These are phyloP conservation scores for Sarcomyxa edulis DNA, from an alignment of 768 basidiomycete genomes.

Conservation along the genomic window DNA sequence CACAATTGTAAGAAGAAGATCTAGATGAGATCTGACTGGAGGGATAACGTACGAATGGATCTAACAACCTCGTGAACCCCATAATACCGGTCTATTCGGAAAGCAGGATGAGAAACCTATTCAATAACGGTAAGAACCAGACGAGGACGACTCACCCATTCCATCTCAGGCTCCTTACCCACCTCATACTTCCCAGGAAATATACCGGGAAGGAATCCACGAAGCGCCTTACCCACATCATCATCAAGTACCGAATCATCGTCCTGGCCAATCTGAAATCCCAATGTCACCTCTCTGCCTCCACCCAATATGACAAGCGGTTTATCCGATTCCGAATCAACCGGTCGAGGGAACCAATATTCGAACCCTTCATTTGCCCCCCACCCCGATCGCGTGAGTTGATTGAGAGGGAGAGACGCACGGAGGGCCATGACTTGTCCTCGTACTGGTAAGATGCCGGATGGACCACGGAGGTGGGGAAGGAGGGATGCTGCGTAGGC, in stretches of 20 bases:
- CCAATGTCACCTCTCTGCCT: conserved; percentile 40
- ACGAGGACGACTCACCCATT: conserved; percentile 57
- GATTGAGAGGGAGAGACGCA: conserved; percentile 25
- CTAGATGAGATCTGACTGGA: not conserved
- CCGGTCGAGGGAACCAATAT: conserved; percentile 81
- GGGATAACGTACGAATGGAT: conserved; percentile 56
- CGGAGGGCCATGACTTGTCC: conserved; percentile 57
- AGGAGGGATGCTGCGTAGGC: conserved; percentile 76
- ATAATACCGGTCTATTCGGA: conserved; percentile 73
- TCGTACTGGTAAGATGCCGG: conserved; percentile 63
- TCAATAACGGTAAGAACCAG: not conserved
- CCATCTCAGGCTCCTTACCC: conserved; percentile 58
- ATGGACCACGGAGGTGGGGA: conserved; percentile 53
- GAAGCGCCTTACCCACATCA: conserved; percentile 40
- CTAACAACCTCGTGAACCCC: conserved; percentile 57
- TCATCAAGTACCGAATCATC: conserved; percentile 56
- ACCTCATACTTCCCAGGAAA: conserved; percentile 51
- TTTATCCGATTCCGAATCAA: conserved; percentile 19
- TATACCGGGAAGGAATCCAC: conserved; percentile 53
- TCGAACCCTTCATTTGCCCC: conserved; percentile 49
- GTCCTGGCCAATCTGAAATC: conserved; percentile 43
- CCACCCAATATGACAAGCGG: conserved; percentile 76
- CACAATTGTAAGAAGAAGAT: not conserved
- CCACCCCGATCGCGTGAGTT: conserved; percentile 43
- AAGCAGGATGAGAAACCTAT: conserved; percentile 2